phyloP scores from a whole-genome alignment of 1,284 basidiomycete genomes.

The Uromyces viciae-fabae region DNA sequence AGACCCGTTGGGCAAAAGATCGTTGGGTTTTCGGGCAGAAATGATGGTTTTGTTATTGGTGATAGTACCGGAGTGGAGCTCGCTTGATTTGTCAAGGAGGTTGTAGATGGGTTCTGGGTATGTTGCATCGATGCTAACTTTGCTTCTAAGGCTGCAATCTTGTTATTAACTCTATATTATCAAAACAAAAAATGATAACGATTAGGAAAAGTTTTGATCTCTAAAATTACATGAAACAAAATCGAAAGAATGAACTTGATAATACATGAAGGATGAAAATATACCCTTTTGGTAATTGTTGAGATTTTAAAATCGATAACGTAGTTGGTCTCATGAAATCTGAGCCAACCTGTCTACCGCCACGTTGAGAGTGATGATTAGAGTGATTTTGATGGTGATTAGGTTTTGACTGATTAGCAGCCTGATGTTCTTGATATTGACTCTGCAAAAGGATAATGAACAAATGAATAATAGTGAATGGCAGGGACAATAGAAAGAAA shows the following conservation, averaged over 20 bases:
- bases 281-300: conserved; percentile 65
- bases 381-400: conserved; percentile 25
- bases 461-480: no score
- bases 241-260: no score
- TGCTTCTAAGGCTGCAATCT: conserved; percentile 92
- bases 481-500: not conserved
- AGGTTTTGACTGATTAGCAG: not conserved
- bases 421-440: conserved; percentile 16
- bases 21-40: conserved; percentile 35
- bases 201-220: not conserved
- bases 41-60: conserved; percentile 30
- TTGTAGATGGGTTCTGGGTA: conserved; percentile 9
- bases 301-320: conserved; percentile 76
- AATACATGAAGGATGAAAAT: not conserved
- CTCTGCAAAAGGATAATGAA: not conserved
- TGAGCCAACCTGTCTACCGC: conserved; percentile 58
- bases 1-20: not conserved
- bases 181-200: not conserved
- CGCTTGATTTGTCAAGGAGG: not conserved
- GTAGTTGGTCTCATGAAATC: conserved; percentile 74
- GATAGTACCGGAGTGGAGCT: not conserved
- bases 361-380: conserved; percentile 37
- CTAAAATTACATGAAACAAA: conserved; percentile 37
- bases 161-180: conserved; percentile 68
- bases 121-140: conserved; percentile 72